Base-by-base conservation (phyloP, 352 stramenopile genomes). In the Phytophthora citricola region DNA sequence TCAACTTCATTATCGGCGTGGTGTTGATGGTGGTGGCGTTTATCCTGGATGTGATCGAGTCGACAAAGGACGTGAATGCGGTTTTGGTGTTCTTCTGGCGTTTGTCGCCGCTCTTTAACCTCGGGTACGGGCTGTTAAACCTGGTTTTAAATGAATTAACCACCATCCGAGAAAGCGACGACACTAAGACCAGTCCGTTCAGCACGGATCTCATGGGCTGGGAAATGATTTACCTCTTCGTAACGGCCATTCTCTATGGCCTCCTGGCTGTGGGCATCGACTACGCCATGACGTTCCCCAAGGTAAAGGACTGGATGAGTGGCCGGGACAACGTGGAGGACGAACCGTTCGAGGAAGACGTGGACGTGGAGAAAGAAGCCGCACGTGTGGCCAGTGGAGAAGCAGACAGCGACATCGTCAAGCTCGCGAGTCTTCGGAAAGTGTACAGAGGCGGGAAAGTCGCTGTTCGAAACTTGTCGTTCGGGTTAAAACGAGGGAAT, bases 401-500 rank as follows among this genome's bases (percentile, higher is more conserved):
- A 17, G 71, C 71, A 26, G 63, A 83, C 27, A 31, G 9, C 4
- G 76, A 88, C n/a, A 48, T 72, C 11, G 49, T 88, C 7, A 75
- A 75, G 47, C 61, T 88, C 14, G 47, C 63, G 8, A 54, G 58
- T 15, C 58, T 82, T 41, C 71, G 79, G 9, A 88, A 88, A 17
- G 74, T 88, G 9, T 88, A 84, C 47, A 67, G 56, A 11, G 69
- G 69, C 12, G 63, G 63, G 43, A 97, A 96, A 63, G 82, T 94
- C 15, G 93, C 88, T 5, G 85, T 97, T 49, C 60, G 73, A 22
- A 73, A 90, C 39, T 50, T 98, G 17, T 91, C 82, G 2, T 95
- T 97, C 36, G 87, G 82, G 22, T 58, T 98, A 29, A 73, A 75
- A 26, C 72, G 76, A 2, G 93, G 24, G 91, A 99, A 54, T 98